These are phyloP conservation scores for Parascedosporium putredinis DNA, from an alignment of 2,329 filamentous ascomycete species.

Conservation along the genomic window DNA sequence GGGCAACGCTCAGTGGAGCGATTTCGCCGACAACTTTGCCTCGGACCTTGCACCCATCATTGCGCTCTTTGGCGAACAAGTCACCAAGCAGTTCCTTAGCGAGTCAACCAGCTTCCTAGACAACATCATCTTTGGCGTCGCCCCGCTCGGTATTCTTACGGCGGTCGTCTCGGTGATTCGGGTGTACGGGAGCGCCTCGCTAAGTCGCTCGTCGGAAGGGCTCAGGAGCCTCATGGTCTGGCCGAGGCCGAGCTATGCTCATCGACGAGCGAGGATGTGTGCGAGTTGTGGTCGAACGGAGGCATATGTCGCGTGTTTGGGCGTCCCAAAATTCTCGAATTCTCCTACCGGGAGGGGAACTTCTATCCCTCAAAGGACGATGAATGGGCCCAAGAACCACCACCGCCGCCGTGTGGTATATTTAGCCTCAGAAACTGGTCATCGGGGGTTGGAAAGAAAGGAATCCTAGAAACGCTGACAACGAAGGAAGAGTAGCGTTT, in stretches of 20 bases:
- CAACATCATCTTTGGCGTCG: constrained; percentile 18
- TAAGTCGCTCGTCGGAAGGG: not conserved
- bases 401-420: too few species aligned
- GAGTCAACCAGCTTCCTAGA: constrained; percentile 16
- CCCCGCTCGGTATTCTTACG: constrained; percentile 22
- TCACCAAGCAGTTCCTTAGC: constrained; percentile 24
- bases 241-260: constrained; percentile 25
- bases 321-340: constrained; percentile 16
- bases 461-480: not conserved
- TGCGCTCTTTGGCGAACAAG: constrained; percentile 22
- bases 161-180: not conserved
- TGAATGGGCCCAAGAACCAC: not conserved
- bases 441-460: not conserved
- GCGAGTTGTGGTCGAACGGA: constrained; percentile 18
- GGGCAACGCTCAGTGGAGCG: too few species aligned
- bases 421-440: too few species aligned
- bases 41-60: constrained; percentile 19
- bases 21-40: constrained; percentile 17
- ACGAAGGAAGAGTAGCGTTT: too few species aligned
- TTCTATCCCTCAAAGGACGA: not conserved
- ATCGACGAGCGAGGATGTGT: constrained; percentile 23
- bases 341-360: constrained; percentile 9
- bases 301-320: constrained; percentile 18
- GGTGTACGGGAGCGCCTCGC: not conserved
- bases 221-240: constrained; percentile 16